These are phyloP conservation scores for Filobasidium wieringae DNA, from an alignment of 768 basidiomycete species.

Conservation along the genomic window DNA sequence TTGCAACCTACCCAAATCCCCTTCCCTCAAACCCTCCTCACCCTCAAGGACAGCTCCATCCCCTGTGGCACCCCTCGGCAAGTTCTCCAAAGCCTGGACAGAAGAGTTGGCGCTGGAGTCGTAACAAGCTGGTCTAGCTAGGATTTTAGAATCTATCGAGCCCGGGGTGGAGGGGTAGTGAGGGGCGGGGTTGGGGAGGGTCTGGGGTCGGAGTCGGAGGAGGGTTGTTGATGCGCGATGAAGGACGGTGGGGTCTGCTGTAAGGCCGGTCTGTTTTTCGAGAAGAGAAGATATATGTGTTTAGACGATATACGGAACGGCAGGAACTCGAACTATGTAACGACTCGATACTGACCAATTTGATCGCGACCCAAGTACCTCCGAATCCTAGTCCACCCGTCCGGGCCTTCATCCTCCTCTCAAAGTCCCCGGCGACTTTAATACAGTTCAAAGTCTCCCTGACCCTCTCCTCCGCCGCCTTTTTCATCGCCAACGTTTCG, in stretches of 20 bases:
- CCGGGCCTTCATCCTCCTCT: conserved; percentile 43
- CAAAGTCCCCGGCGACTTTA: conserved; percentile 69
- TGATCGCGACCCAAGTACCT: conserved; percentile 72
- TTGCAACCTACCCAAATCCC: conserved; percentile 53
- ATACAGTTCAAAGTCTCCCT: conserved; percentile 66
- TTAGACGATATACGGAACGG: not conserved
- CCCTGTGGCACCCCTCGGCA: conserved; percentile 21
- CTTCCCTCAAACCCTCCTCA: conserved; percentile 42
- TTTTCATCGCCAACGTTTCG: conserved; percentile 43
- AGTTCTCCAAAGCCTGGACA: not conserved
- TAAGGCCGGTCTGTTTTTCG: conserved; percentile 25
- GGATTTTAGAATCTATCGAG: conserved; percentile 47
- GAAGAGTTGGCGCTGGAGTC: not conserved
- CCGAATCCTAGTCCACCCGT: conserved; percentile 8
- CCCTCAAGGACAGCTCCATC: conserved; percentile 25
- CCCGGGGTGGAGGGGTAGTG: conserved; percentile 61
- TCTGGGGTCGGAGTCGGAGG: conserved; percentile 27
- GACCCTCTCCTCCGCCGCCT: conserved; percentile 42
- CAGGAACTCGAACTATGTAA: not conserved
- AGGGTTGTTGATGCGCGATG: conserved; percentile 36
- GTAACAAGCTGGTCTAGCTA: conserved; percentile 9
- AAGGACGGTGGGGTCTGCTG: conserved; percentile 32
- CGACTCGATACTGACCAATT: conserved; percentile 49
- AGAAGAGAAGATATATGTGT: not conserved
- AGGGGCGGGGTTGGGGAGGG: conserved; percentile 19